phyloP scores from a whole-genome alignment of 1,284 basidiomycete species.

The Ganoderma leucocontextum region DNA sequence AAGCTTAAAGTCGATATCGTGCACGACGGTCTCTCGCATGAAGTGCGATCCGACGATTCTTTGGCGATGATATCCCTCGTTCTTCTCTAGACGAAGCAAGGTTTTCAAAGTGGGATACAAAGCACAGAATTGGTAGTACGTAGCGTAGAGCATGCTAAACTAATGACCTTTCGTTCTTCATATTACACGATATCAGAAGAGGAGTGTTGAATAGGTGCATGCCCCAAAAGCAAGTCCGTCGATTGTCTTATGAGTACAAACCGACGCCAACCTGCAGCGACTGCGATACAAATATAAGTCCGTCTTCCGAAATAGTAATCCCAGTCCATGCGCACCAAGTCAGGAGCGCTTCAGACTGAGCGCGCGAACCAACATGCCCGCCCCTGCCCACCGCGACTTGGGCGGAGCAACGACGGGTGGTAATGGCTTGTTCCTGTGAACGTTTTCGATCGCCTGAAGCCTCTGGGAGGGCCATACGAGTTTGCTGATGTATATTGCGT shows the following conservation, averaged over 20 bases:
- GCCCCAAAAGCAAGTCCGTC: neutral
- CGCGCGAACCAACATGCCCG: constrained; percentile 6
- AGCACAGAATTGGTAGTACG: neutral
- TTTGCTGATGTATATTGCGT: constrained; percentile 37
- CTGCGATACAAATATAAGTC: neutral
- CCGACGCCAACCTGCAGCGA: neutral
- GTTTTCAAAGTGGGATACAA: neutral
- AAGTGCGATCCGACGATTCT: neutral
- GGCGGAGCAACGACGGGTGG: neutral
- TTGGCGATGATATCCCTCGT: neutral
- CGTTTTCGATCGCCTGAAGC: neutral
- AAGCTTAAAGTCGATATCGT: neutral
- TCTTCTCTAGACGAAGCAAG: neutral
- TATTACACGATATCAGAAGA: neutral
- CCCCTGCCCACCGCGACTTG: constrained; percentile 16
- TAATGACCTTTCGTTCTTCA: too few relatives aligned
- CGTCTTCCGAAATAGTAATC: neutral
- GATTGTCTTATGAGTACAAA: neutral
- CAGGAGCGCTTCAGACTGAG: constrained; percentile 7
- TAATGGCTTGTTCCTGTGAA: neutral
- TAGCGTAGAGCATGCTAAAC: neutral
- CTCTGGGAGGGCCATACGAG: constrained; percentile 31
- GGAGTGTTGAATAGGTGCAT: neutral
- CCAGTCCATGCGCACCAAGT: neutral
- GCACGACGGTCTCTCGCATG: neutral